A percentile compares a stretch with the other conserved stretches of the same genome.
phyloP scores from a whole-genome alignment of 2,329 filamentous ascomycete species.

The Penicillium sclerotigenum region DNA sequence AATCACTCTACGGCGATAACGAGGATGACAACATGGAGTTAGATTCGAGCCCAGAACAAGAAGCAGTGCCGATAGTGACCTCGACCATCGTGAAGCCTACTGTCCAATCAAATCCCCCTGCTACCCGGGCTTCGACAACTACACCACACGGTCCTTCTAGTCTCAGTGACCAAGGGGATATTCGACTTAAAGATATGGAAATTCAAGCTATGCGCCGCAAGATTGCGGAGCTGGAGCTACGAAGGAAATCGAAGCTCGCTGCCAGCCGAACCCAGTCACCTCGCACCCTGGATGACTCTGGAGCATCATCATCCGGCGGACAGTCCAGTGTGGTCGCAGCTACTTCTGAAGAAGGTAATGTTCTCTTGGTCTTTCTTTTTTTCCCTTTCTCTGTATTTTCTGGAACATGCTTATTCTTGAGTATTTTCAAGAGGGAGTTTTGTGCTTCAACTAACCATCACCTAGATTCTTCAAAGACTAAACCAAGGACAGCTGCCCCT shows the following conservation, averaged over 20 bases:
- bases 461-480: conserved; percentile 41
- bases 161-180: conserved; percentile 41
- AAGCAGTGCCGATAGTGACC: conserved; percentile 30
- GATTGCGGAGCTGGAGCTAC: conserved; percentile 50
- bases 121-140: conserved; percentile 38
- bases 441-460: conserved; percentile 33
- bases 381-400: not conserved
- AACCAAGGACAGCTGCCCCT: not conserved
- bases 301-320: conserved; percentile 18
- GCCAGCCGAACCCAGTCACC: conserved; percentile 39
- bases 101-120: conserved; percentile 40
- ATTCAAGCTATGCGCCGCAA: conserved; percentile 48
- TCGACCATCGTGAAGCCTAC: conserved; percentile 43
- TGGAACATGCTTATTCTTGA: not conserved
- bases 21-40: conserved; percentile 31
- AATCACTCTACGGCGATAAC: conserved; percentile 42
- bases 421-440: not conserved
- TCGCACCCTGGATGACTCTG: conserved; percentile 23
- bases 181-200: conserved; percentile 49
- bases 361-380: not conserved
- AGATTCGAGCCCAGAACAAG: conserved; percentile 32
- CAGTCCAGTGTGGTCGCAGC: conserved; percentile 5
- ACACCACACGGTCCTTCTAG: conserved; percentile 38
- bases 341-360: conserved; percentile 10
- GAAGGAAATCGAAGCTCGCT: conserved; percentile 42